Conservation (phyloP, 2,329 filamentous ascomycete species). For the Sclerotinia trifoliorum region DNA sequence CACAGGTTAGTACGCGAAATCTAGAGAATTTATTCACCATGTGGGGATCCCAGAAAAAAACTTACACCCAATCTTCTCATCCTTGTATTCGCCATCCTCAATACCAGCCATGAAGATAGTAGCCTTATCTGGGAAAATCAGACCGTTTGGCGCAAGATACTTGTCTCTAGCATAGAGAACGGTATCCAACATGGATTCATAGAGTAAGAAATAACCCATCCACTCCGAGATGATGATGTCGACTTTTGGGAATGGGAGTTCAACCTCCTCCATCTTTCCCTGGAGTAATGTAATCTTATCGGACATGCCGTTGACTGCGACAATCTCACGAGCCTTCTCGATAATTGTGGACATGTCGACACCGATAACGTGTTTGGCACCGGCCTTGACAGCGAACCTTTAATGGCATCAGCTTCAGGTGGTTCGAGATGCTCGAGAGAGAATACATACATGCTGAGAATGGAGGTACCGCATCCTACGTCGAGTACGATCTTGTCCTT, state of each 20-base stretch:
- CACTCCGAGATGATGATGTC: constrained; percentile 99
- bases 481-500: constrained; percentile 93
- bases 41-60: constrained; percentile 25
- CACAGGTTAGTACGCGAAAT: neutral
- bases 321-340: constrained; percentile 95
- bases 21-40: neutral
- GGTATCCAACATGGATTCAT: constrained; percentile 98
- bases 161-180: constrained; percentile 94
- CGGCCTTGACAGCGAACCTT: constrained; percentile 95
- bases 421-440: neutral
- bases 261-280: constrained; percentile 99
- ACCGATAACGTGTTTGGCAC: constrained; percentile 97
- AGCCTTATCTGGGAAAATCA: constrained; percentile 99
- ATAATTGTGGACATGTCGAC: constrained; percentile 99
- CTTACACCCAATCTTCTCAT: constrained; percentile 99
- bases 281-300: constrained; percentile 97
- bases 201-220: constrained; percentile 99
- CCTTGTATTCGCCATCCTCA: constrained; percentile 99
- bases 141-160: constrained; percentile 80
- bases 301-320: constrained; percentile 83
- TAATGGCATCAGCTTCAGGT: neutral
- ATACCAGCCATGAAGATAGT: constrained; percentile 97
- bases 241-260: constrained; percentile 89
- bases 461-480: constrained; percentile 94
- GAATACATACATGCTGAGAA: constrained; percentile 86